Evolutionary conservation across 2,329 filamentous ascomycete genomes (phyloP), one percentile per base, ranked within the genome.

Genomic region (Diplocarpon rosae): DNA sequence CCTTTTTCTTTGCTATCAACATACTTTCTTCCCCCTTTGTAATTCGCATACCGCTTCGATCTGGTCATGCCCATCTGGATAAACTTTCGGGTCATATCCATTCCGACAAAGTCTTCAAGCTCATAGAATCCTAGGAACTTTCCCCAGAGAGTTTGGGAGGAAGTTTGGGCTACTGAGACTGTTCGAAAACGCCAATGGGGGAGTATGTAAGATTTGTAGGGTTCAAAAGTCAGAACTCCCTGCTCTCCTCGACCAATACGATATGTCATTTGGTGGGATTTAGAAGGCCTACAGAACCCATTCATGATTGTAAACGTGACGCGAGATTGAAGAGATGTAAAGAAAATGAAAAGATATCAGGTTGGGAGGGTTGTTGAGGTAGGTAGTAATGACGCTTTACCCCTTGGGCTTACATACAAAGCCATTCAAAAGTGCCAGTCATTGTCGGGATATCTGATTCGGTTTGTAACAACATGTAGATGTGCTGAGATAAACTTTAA

Each of bases 61-160:
- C 77, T 61, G 15, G 76, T 80, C 73, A 79, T 79, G 1, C 76
- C 71, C 77, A 80, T 81, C 58, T 80, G 75, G 6, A 80, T 66
- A 52, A 78, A 81, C 54, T 80, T 81, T 20, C 76, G 64, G 14
- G 68, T 62, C 76, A 80, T 80, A 45, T 81, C 77, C 65, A 78
- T 78, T 10, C 78, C 77, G 0, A 80, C 72, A 45, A 81, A 77
- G 56, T 80, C 76, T 3, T 62, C 63, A 6, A 65, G 53, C 1
- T 57, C 55, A n/a, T 72, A 63, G 53, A 76, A 80, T 9, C 64
- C 61, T 12, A 70, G 56, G 52, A 80, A 81, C 2, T 69, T 66
- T 0, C 52, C 43, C 59, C 68, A 73, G 0, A 80, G 66, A 1
- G 64, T 64, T 1, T 59, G 40, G 0, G 74, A 71, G 36, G 72